Conservation (phyloP, 371 early-diverging fungal species). For the Mortierella sp. region DNA sequence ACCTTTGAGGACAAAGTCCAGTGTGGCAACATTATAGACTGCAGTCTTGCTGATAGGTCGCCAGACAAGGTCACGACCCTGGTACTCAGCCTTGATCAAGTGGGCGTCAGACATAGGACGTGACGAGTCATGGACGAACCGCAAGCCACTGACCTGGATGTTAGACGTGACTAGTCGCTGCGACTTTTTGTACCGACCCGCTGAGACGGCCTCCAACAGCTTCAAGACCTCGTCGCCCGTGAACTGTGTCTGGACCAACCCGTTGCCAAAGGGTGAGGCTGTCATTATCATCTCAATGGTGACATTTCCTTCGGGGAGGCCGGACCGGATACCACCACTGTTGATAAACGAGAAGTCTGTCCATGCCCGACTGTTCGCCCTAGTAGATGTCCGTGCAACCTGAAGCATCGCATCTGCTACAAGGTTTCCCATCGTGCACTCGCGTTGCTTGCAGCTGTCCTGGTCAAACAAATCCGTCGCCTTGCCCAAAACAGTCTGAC, state of each 20-base stretch:
- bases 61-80: slow-evolving; percentile 29
- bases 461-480: slow-evolving; percentile 59
- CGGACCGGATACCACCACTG: slow-evolving; percentile 72
- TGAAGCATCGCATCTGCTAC: slow-evolving; percentile 70
- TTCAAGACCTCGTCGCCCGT: slow-evolving; percentile 61
- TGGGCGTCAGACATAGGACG: slow-evolving; percentile 18
- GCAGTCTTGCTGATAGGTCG: slow-evolving; percentile 27
- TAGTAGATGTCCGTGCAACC: slow-evolving; percentile 29
- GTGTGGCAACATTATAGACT: slow-evolving; percentile 64
- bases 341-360: slow-evolving; percentile 64
- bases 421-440: slow-evolving; percentile 70
- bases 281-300: slow-evolving; percentile 65
- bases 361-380: slow-evolving; percentile 21
- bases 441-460: slow-evolving; percentile 56
- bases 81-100: slow-evolving; percentile 33
- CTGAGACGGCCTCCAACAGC: slow-evolving; percentile 61
- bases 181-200: slow-evolving; percentile 31
- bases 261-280: slow-evolving; percentile 71
- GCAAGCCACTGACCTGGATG: slow-evolving; percentile 56
- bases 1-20: slow-evolving; percentile 70
- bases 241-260: slow-evolving; percentile 59
- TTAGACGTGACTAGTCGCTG: slow-evolving; percentile 57
- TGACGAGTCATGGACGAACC: slow-evolving; percentile 40
- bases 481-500: slow-evolving; percentile 60
- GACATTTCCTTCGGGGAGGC: slow-evolving; percentile 63